These are phyloP conservation scores for Arachis stenosperma DNA, from an alignment of 306 rosid genomes.

Conservation along the genomic window DNA sequence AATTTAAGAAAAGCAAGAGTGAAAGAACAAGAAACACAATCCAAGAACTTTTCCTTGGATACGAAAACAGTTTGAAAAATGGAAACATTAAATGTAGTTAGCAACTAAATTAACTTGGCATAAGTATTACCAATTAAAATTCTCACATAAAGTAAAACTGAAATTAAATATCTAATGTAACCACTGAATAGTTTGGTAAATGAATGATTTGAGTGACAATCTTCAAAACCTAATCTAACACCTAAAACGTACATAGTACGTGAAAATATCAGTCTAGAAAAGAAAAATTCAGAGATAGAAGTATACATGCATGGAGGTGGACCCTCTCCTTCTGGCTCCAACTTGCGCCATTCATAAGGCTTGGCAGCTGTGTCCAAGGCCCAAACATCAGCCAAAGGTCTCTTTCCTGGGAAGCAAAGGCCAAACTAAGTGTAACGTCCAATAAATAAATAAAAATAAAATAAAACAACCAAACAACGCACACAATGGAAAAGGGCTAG, in stretches of 20 bases:
- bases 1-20: neutral
- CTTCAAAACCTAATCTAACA: slow-evolving; percentile 25
- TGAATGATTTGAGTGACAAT: slow-evolving; percentile 20
- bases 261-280: slow-evolving; percentile 33
- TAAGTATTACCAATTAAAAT: slow-evolving; percentile 9
- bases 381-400: slow-evolving; percentile 99
- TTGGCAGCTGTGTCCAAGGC: slow-evolving; percentile 99
- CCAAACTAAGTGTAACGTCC: slow-evolving; percentile 27
- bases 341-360: slow-evolving; percentile 99
- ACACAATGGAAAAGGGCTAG: slow-evolving; percentile 14
- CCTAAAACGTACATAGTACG: slow-evolving; percentile 2
- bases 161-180: slow-evolving; percentile 24
- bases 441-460: slow-evolving; percentile 21
- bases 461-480: slow-evolving; percentile 4
- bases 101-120: slow-evolving; percentile 2
- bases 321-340: slow-evolving; percentile 99
- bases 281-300: slow-evolving; percentile 36
- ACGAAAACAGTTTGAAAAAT: slow-evolving; percentile 24
- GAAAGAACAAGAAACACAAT: slow-evolving; percentile 1
- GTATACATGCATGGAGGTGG: slow-evolving; percentile 99
- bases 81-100: slow-evolving; percentile 13
- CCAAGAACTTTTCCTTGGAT: slow-evolving; percentile 13
- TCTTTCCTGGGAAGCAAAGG: slow-evolving; percentile 74
- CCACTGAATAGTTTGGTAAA: slow-evolving; percentile 22
- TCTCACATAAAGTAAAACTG: slow-evolving; percentile 12